These are phyloP conservation scores for Dioscorea alata DNA, from an alignment of 106 monocot genomes.

Conservation along the genomic window DNA sequence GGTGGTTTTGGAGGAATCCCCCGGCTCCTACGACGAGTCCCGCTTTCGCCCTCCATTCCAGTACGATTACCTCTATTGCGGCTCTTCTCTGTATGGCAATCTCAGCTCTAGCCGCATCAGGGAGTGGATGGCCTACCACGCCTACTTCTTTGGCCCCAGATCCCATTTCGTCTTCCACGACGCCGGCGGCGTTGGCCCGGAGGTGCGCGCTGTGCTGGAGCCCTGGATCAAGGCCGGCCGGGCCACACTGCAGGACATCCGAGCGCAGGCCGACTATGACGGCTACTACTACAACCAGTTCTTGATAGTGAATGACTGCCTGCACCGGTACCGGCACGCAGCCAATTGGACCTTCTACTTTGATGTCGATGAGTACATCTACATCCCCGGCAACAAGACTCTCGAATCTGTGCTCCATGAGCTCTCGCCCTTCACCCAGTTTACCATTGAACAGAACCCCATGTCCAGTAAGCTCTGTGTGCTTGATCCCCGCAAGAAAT, in stretches of 20 bases:
- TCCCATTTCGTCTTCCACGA: slow-evolving; percentile 97
- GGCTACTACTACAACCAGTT: slow-evolving; percentile 97
- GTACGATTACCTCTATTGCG: slow-evolving; percentile 91
- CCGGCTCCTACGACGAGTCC: slow-evolving; percentile 56
- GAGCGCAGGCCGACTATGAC: slow-evolving; percentile 66
- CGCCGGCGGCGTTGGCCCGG: slow-evolving; percentile 68
- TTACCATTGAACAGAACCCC: slow-evolving; percentile 98
- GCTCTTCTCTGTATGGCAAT: slow-evolving; percentile 76
- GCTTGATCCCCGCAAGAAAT: slow-evolving; percentile 33
- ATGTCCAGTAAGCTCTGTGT: slow-evolving; percentile 90
- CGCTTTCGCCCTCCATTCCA: slow-evolving; percentile 51
- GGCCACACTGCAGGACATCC: slow-evolving; percentile 80
- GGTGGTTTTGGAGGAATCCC: slow-evolving; percentile 58
- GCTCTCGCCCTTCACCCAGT: slow-evolving; percentile 65
- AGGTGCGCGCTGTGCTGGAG: slow-evolving; percentile 51
- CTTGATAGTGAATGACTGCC: slow-evolving; percentile 84
- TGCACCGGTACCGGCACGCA: slow-evolving; percentile 74
- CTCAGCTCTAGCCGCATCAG: slow-evolving; percentile 58
- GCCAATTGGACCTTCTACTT: slow-evolving; percentile 97
- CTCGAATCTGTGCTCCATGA: slow-evolving; percentile 51
- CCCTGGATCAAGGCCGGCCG: slow-evolving; percentile 74
- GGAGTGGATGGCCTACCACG: slow-evolving; percentile 97
- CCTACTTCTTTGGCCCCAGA: slow-evolving; percentile 63
- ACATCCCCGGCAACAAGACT: slow-evolving; percentile 45
- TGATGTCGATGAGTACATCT: slow-evolving; percentile 93